phyloP scores from a whole-genome alignment of 78 protist species.

The Dictyostelium citrinum region DNA sequence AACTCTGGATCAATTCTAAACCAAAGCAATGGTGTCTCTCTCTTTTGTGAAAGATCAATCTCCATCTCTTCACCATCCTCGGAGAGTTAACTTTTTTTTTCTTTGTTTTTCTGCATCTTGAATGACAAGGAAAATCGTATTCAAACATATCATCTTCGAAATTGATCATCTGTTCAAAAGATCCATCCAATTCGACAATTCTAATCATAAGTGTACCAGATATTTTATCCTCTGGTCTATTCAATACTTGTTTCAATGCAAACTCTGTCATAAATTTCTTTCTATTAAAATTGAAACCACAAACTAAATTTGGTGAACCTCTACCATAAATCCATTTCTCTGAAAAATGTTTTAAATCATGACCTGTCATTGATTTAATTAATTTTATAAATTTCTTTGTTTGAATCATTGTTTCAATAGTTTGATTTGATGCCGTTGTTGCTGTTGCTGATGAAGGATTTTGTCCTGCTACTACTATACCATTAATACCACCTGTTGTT shows the following conservation, averaged over 20 bases:
- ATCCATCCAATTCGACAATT: slow-evolving; percentile 60
- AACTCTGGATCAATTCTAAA: slow-evolving; percentile 84
- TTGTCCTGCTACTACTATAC: no score
- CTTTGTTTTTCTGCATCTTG: slow-evolving; percentile 63
- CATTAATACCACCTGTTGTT: background rate
- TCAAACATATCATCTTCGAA: slow-evolving; percentile 69
- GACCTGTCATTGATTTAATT: slow-evolving; percentile 69
- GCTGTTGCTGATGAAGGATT: background rate
- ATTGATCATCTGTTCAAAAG: slow-evolving; percentile 61
- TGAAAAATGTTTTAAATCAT: slow-evolving; percentile 68
- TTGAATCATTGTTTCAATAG: slow-evolving; percentile 37
- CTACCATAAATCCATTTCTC: slow-evolving; percentile 80
- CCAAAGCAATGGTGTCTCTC: slow-evolving; percentile 81
- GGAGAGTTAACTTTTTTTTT: slow-evolving; percentile 22
- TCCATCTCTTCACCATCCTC: slow-evolving; percentile 69
- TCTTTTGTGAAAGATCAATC: slow-evolving; percentile 45
- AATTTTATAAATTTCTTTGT: slow-evolving; percentile 73
- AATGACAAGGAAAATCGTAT: slow-evolving; percentile 69
- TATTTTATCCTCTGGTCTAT: slow-evolving; percentile 64
- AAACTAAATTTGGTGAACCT: slow-evolving; percentile 50
- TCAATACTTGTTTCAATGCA: slow-evolving; percentile 40
- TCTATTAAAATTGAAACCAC: slow-evolving; percentile 75
- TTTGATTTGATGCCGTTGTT: background rate
- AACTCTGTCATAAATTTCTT: slow-evolving; percentile 76
- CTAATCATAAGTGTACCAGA: slow-evolving; percentile 30